Percentiles rank a stretch among this genome's conserved stretches.
Conservation (phyloP, 2,329 filamentous ascomycete genomes). For the Stromatinia cepivora region DNA sequence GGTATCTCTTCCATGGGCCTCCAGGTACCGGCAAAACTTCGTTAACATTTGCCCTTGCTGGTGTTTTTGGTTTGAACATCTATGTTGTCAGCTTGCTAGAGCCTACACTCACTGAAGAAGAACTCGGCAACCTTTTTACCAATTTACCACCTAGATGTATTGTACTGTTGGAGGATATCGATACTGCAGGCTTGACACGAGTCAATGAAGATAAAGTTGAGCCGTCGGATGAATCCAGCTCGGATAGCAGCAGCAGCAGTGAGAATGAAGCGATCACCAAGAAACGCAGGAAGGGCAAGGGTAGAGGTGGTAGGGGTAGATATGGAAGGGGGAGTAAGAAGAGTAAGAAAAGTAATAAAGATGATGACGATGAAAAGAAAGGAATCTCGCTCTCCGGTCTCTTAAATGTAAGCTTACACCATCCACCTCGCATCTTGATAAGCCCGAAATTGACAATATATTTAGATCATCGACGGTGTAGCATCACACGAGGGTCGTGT, state of each 20-base stretch:
- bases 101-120: slow-evolving; percentile 60
- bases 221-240: slow-evolving; percentile 15
- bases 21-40: slow-evolving; percentile 74
- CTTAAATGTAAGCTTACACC: slow-evolving; percentile 54
- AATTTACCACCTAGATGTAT: slow-evolving; percentile 63
- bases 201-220: slow-evolving; percentile 33
- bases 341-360: slow-evolving; percentile 12
- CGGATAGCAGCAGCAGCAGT: slow-evolving; percentile 3
- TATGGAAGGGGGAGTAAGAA: background rate
- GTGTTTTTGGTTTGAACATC: slow-evolving; percentile 65
- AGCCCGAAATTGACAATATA: slow-evolving; percentile 12
- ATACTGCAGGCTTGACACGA: slow-evolving; percentile 60
- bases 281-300: slow-evolving; percentile 45
- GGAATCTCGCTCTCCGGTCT: slow-evolving; percentile 75
- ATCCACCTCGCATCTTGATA: background rate
- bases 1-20: slow-evolving; percentile 76
- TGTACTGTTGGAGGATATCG: slow-evolving; percentile 68
- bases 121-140: slow-evolving; percentile 59
- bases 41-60: slow-evolving; percentile 64
- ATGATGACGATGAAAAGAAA: slow-evolving; percentile 34
- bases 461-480: slow-evolving; percentile 50
- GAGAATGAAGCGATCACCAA: slow-evolving; percentile 40
- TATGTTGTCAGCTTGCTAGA: slow-evolving; percentile 64
- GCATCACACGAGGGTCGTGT: slow-evolving; percentile 76
- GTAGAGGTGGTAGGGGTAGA: slow-evolving; percentile 39